Conservation (phyloP, 495 filamentous ascomycete species). For the Penicillium roqueforti region DNA sequence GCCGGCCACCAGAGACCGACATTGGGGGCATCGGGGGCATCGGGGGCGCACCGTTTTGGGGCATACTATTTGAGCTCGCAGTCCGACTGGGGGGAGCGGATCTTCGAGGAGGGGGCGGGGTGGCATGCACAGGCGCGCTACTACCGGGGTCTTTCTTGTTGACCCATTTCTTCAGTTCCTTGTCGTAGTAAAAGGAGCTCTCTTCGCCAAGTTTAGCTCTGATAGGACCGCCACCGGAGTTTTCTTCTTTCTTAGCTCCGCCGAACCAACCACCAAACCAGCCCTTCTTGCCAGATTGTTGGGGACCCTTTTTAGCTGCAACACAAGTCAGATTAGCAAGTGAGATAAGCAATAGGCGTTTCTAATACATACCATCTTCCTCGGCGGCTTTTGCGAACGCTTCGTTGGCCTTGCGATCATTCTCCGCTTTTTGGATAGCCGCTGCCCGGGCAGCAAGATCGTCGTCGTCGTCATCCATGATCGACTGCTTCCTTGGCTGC, state of each 20-base stretch:
- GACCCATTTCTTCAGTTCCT: constrained; percentile 93
- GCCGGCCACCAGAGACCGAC: constrained; percentile 29
- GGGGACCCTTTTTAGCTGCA: constrained; percentile 39
- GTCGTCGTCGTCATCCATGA: constrained; percentile 69
- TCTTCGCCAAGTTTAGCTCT: constrained; percentile 93
- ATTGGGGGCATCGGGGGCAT: constrained; percentile 28
- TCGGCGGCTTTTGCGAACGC: constrained; percentile 79
- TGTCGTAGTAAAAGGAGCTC: constrained; percentile 88
- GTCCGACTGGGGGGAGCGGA: constrained; percentile 41
- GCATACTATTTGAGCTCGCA: constrained; percentile 35
- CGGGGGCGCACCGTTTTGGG: constrained; percentile 29
- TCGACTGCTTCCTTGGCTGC: constrained; percentile 69
- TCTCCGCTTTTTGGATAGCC: constrained; percentile 50
- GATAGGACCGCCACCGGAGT: constrained; percentile 63
- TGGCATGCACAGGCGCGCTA: constrained; percentile 44
- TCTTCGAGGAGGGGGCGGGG: constrained; percentile 50
- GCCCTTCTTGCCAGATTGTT: constrained; percentile 58
- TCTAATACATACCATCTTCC: constrained; percentile 61
- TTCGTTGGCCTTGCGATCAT: constrained; percentile 60
- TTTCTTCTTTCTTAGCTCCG: constrained; percentile 63
- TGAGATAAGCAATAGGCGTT: neutral
- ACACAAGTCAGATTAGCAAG: constrained; percentile 21
- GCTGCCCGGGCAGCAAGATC: constrained; percentile 50
- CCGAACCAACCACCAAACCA: constrained; percentile 88
- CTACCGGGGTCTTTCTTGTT: constrained; percentile 77